These are phyloP conservation scores for Xylariaceae sp. DNA, from an alignment of 2,329 filamentous ascomycete genomes.

Conservation along the genomic window DNA sequence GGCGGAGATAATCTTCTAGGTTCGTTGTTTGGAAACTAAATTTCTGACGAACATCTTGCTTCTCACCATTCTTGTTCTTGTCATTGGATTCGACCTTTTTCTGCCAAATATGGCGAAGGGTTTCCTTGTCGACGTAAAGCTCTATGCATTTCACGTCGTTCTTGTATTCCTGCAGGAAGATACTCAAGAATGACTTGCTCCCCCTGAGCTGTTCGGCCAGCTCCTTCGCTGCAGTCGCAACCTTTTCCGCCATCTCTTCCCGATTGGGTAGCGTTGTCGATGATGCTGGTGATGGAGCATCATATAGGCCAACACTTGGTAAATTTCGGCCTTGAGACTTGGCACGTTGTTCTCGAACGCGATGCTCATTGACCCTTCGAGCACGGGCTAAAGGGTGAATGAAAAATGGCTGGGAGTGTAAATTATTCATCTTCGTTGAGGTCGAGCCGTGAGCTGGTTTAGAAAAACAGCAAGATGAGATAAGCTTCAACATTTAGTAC, in stretches of 20 bases:
- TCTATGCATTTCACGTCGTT: conserved; percentile 22
- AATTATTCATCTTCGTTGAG: not conserved
- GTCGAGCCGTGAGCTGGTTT: too few species aligned
- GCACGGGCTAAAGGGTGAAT: conserved; percentile 15
- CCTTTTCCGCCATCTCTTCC: conserved; percentile 19
- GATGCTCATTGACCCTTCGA: not conserved
- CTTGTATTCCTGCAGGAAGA: conserved; percentile 22
- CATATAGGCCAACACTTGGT: not conserved
- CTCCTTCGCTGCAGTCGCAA: conserved; percentile 26
- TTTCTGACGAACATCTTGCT: conserved; percentile 16
- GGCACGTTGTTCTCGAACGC: conserved; percentile 1
- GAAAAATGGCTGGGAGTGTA: conserved; percentile 11
- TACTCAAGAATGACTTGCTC: conserved; percentile 20
- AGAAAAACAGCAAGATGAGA: too few species aligned
- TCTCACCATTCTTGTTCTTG: conserved; percentile 14
- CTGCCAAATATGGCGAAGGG: conserved; percentile 28
- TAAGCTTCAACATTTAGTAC: not conserved
- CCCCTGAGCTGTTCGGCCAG: conserved; percentile 24
- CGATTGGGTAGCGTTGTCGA: not conserved
- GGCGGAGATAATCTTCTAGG: conserved; percentile 23
- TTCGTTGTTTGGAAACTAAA: conserved; percentile 24
- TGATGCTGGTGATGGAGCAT: not conserved
- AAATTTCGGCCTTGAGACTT: not conserved
- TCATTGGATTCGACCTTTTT: conserved; percentile 20
- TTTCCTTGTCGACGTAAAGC: conserved; percentile 18